Percentiles rank a stretch among this genome's conserved stretches.
Evolutionary conservation across 1,284 basidiomycete species (phyloP).

Genomic region (Ustilago bromivora): DNA sequence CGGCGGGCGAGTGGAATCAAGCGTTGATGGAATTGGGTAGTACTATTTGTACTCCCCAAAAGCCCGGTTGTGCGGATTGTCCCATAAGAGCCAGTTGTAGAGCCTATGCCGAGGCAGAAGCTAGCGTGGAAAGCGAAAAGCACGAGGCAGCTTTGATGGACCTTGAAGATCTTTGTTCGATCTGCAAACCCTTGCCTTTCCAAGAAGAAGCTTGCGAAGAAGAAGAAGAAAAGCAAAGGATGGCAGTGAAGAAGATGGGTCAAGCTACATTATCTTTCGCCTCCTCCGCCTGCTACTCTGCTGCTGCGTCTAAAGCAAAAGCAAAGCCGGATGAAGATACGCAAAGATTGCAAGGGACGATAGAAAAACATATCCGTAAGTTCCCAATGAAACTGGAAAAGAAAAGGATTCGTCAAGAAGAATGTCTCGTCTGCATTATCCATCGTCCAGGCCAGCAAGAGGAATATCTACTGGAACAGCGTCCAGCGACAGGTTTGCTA

Average conservation of each 20-base stretch:
- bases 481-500: conserved; percentile 40
- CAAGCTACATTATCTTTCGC: conserved; percentile 45
- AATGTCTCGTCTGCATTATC: conserved; percentile 85
- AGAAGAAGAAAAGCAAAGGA: conserved; percentile 3
- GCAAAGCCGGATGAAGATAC: background rate
- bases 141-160: conserved; percentile 24
- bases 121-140: conserved; percentile 10
- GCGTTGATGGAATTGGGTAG: conserved; percentile 68
- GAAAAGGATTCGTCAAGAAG: conserved; percentile 85
- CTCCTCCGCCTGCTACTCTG: conserved; percentile 4
- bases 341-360: background rate
- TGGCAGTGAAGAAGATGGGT: conserved; percentile 30
- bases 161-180: conserved; percentile 61
- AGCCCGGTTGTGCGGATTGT: conserved; percentile 56
- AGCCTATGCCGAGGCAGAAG: conserved; percentile 34
- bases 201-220: conserved; percentile 18
- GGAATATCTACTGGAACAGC: conserved; percentile 45
- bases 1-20: conserved; percentile 66
- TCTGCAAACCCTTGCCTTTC: conserved; percentile 59
- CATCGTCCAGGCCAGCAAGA: background rate
- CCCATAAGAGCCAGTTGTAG: conserved; percentile 55
- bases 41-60: conserved; percentile 47
- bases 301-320: conserved; percentile 14
- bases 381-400: conserved; percentile 89
- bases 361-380: conserved; percentile 73